These are phyloP conservation scores for Alternaria triticimaculans DNA, from an alignment of 2,329 filamentous ascomycete genomes.

Conservation along the genomic window DNA sequence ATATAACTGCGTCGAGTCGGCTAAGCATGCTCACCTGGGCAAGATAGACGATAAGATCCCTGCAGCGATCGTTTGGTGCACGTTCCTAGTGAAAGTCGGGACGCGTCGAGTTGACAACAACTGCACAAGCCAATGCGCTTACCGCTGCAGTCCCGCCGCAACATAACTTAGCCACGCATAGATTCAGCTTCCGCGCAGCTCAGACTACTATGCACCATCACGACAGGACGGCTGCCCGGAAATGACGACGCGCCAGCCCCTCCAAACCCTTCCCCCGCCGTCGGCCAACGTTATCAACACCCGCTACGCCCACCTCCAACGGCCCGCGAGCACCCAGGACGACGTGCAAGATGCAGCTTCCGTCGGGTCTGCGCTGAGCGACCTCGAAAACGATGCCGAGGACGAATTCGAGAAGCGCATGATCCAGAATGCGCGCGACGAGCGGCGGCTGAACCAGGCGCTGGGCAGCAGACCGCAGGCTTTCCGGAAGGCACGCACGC, in stretches of 20 bases:
- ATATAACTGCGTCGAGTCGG: neutral
- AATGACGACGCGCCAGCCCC: conserved; percentile 46
- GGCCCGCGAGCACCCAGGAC: conserved; percentile 19
- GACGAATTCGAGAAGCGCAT: conserved; percentile 56
- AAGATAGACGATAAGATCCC: conserved; percentile 10
- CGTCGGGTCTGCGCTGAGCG: conserved; percentile 44
- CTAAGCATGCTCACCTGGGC: neutral
- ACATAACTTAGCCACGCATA: conserved; percentile 5
- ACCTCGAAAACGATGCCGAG: conserved; percentile 49
- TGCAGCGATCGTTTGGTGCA: conserved; percentile 25
- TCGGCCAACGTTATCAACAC: conserved; percentile 33
- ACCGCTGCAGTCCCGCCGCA: conserved; percentile 1
- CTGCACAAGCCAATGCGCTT: conserved; percentile 16
- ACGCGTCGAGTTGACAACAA: conserved; percentile 33
- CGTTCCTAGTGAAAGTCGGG: conserved; percentile 28
- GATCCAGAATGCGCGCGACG: conserved; percentile 54
- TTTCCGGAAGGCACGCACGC: conserved; percentile 53
- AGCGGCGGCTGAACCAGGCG: conserved; percentile 49
- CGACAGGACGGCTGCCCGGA: conserved; percentile 12
- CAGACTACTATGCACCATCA: conserved; percentile 24
- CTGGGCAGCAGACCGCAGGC: conserved; percentile 42
- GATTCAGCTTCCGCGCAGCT: neutral
- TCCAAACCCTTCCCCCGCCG: conserved; percentile 42
- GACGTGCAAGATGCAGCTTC: conserved; percentile 30
- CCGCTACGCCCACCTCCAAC: conserved; percentile 29